phyloP scores from a whole-genome alignment of 176 grass and related monocot species.

The Lolium perenne region DNA sequence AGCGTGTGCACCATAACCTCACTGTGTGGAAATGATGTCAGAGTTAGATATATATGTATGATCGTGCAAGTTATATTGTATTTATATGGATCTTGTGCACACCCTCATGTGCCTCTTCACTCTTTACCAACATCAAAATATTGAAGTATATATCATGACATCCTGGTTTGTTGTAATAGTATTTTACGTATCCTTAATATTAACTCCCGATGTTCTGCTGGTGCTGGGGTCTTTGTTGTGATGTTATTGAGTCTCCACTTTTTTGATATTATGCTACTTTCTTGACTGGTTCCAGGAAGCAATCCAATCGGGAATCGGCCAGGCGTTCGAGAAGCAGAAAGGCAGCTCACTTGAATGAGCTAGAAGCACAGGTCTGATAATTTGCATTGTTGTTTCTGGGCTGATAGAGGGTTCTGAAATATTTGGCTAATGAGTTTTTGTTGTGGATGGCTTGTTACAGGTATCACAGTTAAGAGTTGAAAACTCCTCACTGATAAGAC shows the following conservation, averaged over 20 bases:
- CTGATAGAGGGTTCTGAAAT: neutral
- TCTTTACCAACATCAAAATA: neutral
- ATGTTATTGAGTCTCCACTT: neutral
- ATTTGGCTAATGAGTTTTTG: neutral
- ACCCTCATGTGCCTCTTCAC: neutral
- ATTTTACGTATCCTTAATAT: constrained; percentile 4
- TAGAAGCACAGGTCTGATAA: constrained; percentile 72
- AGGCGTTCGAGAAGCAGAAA: constrained; percentile 96
- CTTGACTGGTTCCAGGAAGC: constrained; percentile 64
- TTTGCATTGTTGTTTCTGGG: neutral
- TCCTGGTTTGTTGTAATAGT: neutral
- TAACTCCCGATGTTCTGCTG: neutral
- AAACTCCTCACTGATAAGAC: constrained; percentile 74
- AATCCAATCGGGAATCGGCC: constrained; percentile 93
- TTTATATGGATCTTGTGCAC: neutral
- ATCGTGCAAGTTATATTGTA: neutral
- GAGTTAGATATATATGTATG: neutral
- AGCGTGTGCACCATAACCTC: neutral
- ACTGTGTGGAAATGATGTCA: neutral
- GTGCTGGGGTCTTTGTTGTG: neutral
- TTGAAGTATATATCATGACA: neutral
- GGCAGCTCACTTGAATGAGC: constrained; percentile 78
- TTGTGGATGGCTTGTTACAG: constrained; percentile 36
- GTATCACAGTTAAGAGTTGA: constrained; percentile 84
- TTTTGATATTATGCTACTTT: constrained; percentile 1